Conservation (phyloP, 2,329 filamentous ascomycete genomes). For the Aureobasidium mangrovei region DNA sequence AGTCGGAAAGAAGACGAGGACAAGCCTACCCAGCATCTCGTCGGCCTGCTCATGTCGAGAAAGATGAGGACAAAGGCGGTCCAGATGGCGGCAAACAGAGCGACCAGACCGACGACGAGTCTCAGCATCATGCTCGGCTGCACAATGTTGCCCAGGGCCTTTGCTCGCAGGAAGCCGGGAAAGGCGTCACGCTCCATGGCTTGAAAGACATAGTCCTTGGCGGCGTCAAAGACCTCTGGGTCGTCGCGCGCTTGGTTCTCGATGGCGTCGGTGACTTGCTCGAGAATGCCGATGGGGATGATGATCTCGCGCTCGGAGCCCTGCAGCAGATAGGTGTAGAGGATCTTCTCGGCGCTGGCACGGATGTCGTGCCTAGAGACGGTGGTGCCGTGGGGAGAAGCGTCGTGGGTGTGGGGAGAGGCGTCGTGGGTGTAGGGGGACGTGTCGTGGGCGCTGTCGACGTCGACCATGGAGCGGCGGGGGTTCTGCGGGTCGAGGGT, state of each 20-base stretch:
- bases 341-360: slow-evolving; percentile 90
- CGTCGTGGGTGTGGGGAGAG: slow-evolving; percentile 5
- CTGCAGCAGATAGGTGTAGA: slow-evolving; percentile 94
- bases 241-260: slow-evolving; percentile 90
- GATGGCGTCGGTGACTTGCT: slow-evolving; percentile 77
- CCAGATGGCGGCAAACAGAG: slow-evolving; percentile 92
- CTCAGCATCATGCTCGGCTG: slow-evolving; percentile 81
- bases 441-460: slow-evolving; percentile 47
- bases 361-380: slow-evolving; percentile 85
- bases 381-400: slow-evolving; percentile 60
- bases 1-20: background rate
- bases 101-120: slow-evolving; percentile 72
- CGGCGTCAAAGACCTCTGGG: slow-evolving; percentile 91
- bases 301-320: slow-evolving; percentile 96
- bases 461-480: slow-evolving; percentile 52
- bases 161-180: slow-evolving; percentile 87
- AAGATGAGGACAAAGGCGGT: slow-evolving; percentile 89
- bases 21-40: slow-evolving; percentile 69
- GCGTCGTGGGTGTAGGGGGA: background rate
- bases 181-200: slow-evolving; percentile 99
- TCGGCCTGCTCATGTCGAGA: slow-evolving; percentile 63
- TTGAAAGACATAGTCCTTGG: slow-evolving; percentile 99
- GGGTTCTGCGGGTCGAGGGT: slow-evolving; percentile 36
- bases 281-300: slow-evolving; percentile 76
- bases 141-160: slow-evolving; percentile 91